A percentile compares a stretch with the other conserved stretches of the same genome.
phyloP scores from a whole-genome alignment of 2,329 filamentous ascomycete species.

The Botrytis byssoidea region DNA sequence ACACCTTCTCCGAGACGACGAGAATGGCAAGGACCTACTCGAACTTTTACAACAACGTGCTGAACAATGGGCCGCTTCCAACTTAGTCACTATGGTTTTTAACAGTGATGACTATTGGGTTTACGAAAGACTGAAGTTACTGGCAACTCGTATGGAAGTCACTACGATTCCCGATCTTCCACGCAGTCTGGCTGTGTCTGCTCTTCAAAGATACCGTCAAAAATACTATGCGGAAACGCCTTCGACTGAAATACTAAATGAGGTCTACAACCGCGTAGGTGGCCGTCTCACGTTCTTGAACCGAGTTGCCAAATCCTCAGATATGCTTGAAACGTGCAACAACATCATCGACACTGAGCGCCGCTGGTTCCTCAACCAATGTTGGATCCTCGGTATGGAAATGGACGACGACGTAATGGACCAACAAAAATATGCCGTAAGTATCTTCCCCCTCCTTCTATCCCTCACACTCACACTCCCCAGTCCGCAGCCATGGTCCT shows the following conservation, averaged over 20 bases:
- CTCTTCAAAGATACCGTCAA: constrained; percentile 75
- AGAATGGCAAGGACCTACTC: constrained; percentile 87
- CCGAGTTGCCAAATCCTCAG: constrained; percentile 77
- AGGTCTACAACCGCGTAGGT: constrained; percentile 83
- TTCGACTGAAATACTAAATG: constrained; percentile 57
- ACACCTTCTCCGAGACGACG: constrained; percentile 86
- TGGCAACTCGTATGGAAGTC: constrained; percentile 93
- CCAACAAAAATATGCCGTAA: constrained; percentile 89
- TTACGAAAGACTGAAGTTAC: constrained; percentile 88
- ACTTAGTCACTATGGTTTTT: constrained; percentile 87
- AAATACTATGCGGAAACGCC: constrained; percentile 70
- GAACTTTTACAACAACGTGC: constrained; percentile 94
- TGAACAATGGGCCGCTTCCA: constrained; percentile 92
- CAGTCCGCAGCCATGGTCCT: constrained; percentile 90
- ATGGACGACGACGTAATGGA: constrained; percentile 99
- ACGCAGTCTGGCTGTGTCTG: constrained; percentile 72
- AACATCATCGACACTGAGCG: constrained; percentile 69
- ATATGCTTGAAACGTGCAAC: constrained; percentile 80
- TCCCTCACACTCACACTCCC: constrained; percentile 9
- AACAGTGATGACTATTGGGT: constrained; percentile 99
- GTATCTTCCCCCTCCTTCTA: constrained; percentile 39
- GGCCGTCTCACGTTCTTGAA: constrained; percentile 86
- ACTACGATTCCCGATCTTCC: constrained; percentile 81
- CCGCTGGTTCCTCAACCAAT: constrained; percentile 77
- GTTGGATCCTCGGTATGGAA: constrained; percentile 70